Conservation (phyloP, 495 filamentous ascomycete species). For the Annulohypoxylon maeteangense region DNA sequence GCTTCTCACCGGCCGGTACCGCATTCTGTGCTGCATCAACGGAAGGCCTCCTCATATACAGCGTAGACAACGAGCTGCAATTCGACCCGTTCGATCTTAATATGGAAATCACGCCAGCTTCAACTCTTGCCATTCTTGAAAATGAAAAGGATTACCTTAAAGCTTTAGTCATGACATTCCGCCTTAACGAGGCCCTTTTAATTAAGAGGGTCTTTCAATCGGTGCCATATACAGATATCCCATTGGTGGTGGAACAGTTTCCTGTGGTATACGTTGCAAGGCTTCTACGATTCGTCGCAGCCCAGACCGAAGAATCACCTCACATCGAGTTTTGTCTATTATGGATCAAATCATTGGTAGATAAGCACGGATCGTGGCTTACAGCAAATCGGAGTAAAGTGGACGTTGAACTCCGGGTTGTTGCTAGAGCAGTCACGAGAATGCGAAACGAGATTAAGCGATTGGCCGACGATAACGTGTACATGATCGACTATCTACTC, state of each 20-base stretch:
- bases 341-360: slow-evolving; percentile 89
- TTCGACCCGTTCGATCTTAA: slow-evolving; percentile 98
- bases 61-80: slow-evolving; percentile 77
- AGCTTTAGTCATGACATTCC: slow-evolving; percentile 96
- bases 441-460: slow-evolving; percentile 78
- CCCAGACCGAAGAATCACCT: slow-evolving; percentile 86
- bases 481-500: slow-evolving; percentile 83
- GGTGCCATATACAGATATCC: slow-evolving; percentile 78
- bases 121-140: slow-evolving; percentile 77
- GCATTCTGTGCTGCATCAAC: slow-evolving; percentile 95
- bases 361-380: slow-evolving; percentile 82
- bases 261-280: slow-evolving; percentile 87
- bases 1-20: slow-evolving; percentile 87
- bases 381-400: slow-evolving; percentile 79
- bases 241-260: slow-evolving; percentile 79
- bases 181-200: slow-evolving; percentile 82
- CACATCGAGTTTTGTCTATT: slow-evolving; percentile 93
- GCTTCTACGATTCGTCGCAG: slow-evolving; percentile 84
- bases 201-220: slow-evolving; percentile 86
- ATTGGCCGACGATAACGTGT: slow-evolving; percentile 86
- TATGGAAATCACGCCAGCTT: slow-evolving; percentile 86
- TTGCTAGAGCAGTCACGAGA: slow-evolving; percentile 78
- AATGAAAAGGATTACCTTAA: slow-evolving; percentile 84
- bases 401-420: slow-evolving; percentile 80
- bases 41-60: slow-evolving; percentile 93